A percentile compares a stretch with the other conserved stretches of the same genome.
Evolutionary conservation across 2,329 filamentous ascomycete genomes (phyloP).

Genomic region (Niveomyces coronatus): DNA sequence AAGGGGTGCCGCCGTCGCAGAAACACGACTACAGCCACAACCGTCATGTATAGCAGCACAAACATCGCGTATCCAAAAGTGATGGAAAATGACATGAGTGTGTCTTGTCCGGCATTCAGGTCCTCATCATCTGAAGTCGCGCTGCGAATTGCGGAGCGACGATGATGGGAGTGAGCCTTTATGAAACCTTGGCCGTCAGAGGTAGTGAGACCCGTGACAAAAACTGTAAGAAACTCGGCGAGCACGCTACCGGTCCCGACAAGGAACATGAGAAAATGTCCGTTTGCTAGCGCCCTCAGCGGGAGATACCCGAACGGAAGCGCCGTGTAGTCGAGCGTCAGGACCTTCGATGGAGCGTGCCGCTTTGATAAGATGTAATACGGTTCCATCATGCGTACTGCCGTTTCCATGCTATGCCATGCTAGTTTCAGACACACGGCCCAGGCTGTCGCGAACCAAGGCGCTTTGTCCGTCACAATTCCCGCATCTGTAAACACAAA

Average conservation of each 20-base stretch:
- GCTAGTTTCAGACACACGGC: conserved; percentile 57
- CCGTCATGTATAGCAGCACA: conserved; percentile 56
- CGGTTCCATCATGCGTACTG: conserved; percentile 63
- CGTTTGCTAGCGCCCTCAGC: conserved; percentile 49
- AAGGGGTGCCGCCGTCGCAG: conserved; percentile 56
- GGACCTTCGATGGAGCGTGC: conserved; percentile 52
- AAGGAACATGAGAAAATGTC: conserved; percentile 54
- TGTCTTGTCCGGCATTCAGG: conserved; percentile 47
- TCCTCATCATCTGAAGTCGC: conserved; percentile 8
- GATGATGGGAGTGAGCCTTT: conserved; percentile 14
- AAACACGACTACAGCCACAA: conserved; percentile 51
- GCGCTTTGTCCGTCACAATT: conserved; percentile 47
- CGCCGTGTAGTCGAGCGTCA: conserved; percentile 64
- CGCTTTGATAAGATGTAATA: conserved; percentile 60
- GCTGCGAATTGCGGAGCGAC: not conserved
- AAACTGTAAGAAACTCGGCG: conserved; percentile 62
- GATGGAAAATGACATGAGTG: conserved; percentile 52
- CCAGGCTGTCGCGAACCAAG: conserved; percentile 55
- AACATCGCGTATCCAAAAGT: conserved; percentile 50
- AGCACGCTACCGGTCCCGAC: conserved; percentile 63
- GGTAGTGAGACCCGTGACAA: conserved; percentile 54
- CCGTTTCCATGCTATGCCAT: conserved; percentile 59
- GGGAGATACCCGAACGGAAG: conserved; percentile 59
- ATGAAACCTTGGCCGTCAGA: conserved; percentile 55
- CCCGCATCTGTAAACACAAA: conserved; percentile 50